Evolutionary conservation across 2,329 filamentous ascomycete genomes (phyloP), one percentile per base, ranked within the genome.

Genomic region (Zymoseptoria tritici): DNA sequence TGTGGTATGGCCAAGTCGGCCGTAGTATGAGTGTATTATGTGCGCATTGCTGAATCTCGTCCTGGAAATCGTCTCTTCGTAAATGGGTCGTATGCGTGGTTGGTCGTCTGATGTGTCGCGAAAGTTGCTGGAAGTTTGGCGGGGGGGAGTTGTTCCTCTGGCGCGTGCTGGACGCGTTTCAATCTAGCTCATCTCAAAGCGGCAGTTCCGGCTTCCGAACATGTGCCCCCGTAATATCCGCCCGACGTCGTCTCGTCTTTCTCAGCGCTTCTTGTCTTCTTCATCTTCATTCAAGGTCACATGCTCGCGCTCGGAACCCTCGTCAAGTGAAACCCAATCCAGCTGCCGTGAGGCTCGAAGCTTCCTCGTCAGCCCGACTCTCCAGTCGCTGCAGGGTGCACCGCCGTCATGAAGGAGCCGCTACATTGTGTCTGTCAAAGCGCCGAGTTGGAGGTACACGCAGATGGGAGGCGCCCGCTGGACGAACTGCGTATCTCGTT

Each of bases 1-100:
- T 59, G 29, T 59, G 21, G 16, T 9, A 19, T 55, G 60, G 60
- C 65, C 62, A 49, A 19, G 19, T 21, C 26, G 56, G 60, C 46
- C 49, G 19, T 16, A 2, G 1, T 4, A 5, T 2, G 13, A 46
- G 1, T 46, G 36, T 46, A 7, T 46, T 46, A 46, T 13, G 13
- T n/a, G 36, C 36, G 36, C 36, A 46, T 46, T 46, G 36, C 36
- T 46, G 36, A 16, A 16, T 46, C 26, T 29, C 26, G 26, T 29
- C 36, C 13, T 46, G 13, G 6, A 16, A 3, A 4, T 46, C 36
- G 36, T 46, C 36, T 46, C 13, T 46, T 46, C 36, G 36, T 46
- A n/a, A 46, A 16, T 2, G 13, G 36, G 36, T 46, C 36, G 36
- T 46, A 6, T n/a, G 36, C n/a, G 16, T 46, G 36, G 13, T 2